A percentile compares a stretch with the other conserved stretches of the same genome.
Evolutionary conservation across 345 rosid species (phyloP).

Genomic region (Salix udensis): DNA sequence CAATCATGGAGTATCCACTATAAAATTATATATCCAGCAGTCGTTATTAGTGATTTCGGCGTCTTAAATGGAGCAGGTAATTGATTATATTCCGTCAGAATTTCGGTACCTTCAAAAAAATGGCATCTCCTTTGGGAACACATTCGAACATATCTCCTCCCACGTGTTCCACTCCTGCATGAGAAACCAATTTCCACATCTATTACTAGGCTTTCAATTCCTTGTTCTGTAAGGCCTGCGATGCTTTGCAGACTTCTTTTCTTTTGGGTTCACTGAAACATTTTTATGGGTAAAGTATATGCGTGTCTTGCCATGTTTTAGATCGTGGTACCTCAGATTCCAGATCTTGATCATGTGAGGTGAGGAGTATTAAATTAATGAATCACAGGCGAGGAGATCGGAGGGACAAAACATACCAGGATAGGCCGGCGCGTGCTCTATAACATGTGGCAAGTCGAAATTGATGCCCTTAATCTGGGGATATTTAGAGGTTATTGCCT

Average conservation of each 20-base stretch:
- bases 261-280: not conserved
- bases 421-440: not conserved
- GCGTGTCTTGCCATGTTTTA: not conserved
- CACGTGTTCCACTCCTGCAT: conserved; percentile 13
- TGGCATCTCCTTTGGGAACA: conserved; percentile 16
- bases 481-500: not conserved
- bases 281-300: not conserved
- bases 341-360: not conserved
- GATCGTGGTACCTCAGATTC: not conserved
- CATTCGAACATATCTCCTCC: conserved; percentile 14
- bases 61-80: not conserved
- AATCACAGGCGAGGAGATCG: not conserved
- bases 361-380: not conserved
- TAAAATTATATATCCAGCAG: not conserved
- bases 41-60: not conserved
- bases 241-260: not conserved
- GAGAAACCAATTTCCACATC: not conserved
- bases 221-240: not conserved
- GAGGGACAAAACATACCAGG: not conserved
- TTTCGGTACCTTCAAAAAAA: conserved; percentile 7
- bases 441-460: conserved; percentile 11
- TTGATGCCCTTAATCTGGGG: conserved; percentile 11
- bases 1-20: conserved; percentile 15
- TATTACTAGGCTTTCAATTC: not conserved
- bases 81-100: not conserved